Evolutionary conservation across 371 early-diverging fungal genomes (phyloP).

Genomic region (Blyttiomyces sp.): DNA sequence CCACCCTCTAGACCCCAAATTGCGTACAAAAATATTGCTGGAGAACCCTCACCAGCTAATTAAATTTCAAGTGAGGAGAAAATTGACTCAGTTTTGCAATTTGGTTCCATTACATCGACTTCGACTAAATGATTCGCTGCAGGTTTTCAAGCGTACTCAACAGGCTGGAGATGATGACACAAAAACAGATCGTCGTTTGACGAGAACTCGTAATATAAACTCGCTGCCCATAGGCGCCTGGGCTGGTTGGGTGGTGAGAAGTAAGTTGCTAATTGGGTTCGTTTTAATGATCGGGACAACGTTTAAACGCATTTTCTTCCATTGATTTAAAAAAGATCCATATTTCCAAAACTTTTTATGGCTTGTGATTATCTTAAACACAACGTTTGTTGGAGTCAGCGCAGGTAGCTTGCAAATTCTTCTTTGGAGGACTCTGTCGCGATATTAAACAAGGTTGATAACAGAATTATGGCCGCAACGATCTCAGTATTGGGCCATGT

Average conservation of each 20-base stretch:
- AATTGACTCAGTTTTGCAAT: too few species aligned
- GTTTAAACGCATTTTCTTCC: background rate
- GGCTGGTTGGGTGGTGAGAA: conserved; percentile 29
- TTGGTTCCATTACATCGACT: background rate
- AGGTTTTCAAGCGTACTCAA: conserved; percentile 33
- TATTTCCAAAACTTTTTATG: conserved; percentile 12
- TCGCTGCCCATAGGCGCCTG: conserved; percentile 35
- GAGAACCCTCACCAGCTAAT: conserved; percentile 39
- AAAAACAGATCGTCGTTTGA: conserved; percentile 32
- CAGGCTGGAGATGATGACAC: conserved; percentile 9
- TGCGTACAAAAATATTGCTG: conserved; percentile 17
- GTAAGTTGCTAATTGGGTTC: background rate
- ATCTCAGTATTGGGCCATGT: conserved; percentile 23
- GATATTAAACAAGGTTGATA: background rate
- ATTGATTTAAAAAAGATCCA: conserved; percentile 9
- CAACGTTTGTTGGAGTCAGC: conserved; percentile 21
- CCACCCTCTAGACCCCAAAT: conserved; percentile 3
- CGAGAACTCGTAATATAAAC: conserved; percentile 29
- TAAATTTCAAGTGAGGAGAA: conserved; percentile 27
- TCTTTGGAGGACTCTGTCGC: background rate
- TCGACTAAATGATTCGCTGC: background rate
- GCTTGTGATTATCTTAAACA: conserved; percentile 11
- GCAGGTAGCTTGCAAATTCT: background rate
- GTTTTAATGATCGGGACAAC: background rate
- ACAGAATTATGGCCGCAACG: conserved; percentile 13